Base-by-base conservation (phyloP, 768 basidiomycete species). In the Xerocomellus dryophilus region DNA sequence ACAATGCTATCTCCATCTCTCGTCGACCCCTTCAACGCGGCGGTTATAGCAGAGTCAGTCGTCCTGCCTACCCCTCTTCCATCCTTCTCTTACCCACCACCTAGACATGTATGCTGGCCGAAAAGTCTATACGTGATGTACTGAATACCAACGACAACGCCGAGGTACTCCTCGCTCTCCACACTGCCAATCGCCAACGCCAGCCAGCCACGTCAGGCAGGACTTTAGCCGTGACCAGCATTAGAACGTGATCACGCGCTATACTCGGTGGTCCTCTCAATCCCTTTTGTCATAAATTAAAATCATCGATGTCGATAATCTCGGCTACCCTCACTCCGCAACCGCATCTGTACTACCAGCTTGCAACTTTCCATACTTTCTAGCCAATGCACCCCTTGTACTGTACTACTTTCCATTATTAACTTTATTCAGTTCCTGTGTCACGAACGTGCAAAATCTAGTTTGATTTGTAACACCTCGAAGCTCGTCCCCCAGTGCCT, bases 1-100 rank as follows among this genome's bases (percentile, higher is more conserved):
- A 92, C 68, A 92, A 91, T 64, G 80, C 82, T 9, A 88, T 92
- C 64, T 76, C 90, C 17, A 79, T 78, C 53, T 84, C 86, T 61
- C 84, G 84, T 42, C 81, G 82, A 18, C 73, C 81, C 17, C 73
- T 90, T 15, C 78, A 83, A 56, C 76, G 80, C 2, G 73, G 81
- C 14, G 81, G 81, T 32, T 82, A 83, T 57, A 75, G 76, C 51
- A 72, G 79, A 61, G 81, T 82, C 63, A 59, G 81, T 74, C 51
- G 8, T 23, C 4, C 11, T 12, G 1, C 4, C 11, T 23, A 14
- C 27, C 25, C 0, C 10, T 9, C 12, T 20, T 23, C 1, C 20
- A 2, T 31, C 32, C 39, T 21, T 36, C 5, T n/a, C 57, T 43
- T 11, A 50, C 38, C 43, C n/a, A 2, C 47, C 5, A 1, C 20